Conservation (phyloP, 202 grass and related monocot species). For the Bolboschoenoplectus hybrid region DNA sequence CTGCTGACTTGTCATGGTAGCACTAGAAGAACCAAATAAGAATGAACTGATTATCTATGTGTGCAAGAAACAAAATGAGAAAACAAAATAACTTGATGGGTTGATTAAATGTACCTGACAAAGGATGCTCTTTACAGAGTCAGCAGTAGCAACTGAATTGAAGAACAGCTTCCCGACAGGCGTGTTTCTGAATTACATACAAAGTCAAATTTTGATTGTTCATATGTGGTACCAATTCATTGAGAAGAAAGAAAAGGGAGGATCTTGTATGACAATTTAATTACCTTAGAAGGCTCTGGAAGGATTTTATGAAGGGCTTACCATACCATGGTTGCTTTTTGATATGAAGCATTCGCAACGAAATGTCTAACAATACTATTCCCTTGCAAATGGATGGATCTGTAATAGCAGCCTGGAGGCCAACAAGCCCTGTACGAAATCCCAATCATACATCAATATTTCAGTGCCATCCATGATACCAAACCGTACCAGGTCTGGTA, state of each 20-base stretch:
- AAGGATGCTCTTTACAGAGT: slow-evolving; percentile 90
- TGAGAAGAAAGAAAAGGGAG: neutral
- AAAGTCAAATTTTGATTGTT: slow-evolving; percentile 33
- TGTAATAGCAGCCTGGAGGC: slow-evolving; percentile 78
- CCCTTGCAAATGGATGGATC: slow-evolving; percentile 75
- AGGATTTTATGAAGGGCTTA: slow-evolving; percentile 87
- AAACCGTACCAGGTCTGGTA: neutral
- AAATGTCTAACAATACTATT: slow-evolving; percentile 88
- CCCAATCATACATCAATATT: slow-evolving; percentile 5
- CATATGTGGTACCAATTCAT: neutral
- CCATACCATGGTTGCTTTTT: slow-evolving; percentile 97
- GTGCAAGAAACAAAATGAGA: neutral
- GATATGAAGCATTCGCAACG: slow-evolving; percentile 93
- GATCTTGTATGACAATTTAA: slow-evolving; percentile 21
- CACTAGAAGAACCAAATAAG: slow-evolving; percentile 54
- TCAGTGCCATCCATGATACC: neutral
- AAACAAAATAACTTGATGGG: slow-evolving; percentile 1
- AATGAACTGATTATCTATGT: slow-evolving; percentile 3
- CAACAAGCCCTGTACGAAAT: slow-evolving; percentile 70
- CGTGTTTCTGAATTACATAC: slow-evolving; percentile 71
- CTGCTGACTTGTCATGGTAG: slow-evolving; percentile 80
- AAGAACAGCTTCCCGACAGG: slow-evolving; percentile 85
- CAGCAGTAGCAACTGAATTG: slow-evolving; percentile 82
- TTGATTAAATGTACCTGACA: slow-evolving; percentile 57
- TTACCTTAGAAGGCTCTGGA: slow-evolving; percentile 87